phyloP scores from a whole-genome alignment of 2,329 filamentous ascomycete species.

The Drechslera avenae region DNA sequence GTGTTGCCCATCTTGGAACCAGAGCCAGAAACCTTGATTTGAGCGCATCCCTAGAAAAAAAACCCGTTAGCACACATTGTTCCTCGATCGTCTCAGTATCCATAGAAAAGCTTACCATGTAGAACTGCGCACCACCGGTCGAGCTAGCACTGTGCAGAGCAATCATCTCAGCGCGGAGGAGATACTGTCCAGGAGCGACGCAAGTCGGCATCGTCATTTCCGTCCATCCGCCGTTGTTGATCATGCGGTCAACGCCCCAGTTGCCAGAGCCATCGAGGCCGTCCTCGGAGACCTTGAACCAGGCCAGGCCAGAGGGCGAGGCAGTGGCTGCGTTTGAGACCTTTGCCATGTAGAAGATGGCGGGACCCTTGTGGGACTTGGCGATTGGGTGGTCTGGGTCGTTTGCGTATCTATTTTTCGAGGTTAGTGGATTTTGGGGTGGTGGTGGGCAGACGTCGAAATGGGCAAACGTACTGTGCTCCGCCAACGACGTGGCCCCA shows the following conservation, averaged over 20 bases:
- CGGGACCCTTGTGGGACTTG: constrained; percentile 54
- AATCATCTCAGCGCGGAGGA: constrained; percentile 54
- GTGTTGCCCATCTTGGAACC: constrained; percentile 25
- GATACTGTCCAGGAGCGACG: constrained; percentile 49
- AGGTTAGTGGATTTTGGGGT: neutral
- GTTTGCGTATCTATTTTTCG: constrained; percentile 40
- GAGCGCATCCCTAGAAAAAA: constrained; percentile 34
- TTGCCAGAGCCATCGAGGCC: constrained; percentile 47
- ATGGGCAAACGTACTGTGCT: constrained; percentile 46
- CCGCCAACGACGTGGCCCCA: constrained; percentile 63
- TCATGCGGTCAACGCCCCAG: constrained; percentile 59
- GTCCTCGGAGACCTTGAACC: constrained; percentile 52
- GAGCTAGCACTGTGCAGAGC: constrained; percentile 49
- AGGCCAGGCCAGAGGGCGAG: constrained; percentile 47
- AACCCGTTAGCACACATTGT: neutral
- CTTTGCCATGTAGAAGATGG: constrained; percentile 49
- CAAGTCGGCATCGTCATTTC: constrained; percentile 48
- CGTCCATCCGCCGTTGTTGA: constrained; percentile 54
- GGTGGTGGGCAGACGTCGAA: neutral
- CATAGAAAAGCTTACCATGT: constrained; percentile 27
- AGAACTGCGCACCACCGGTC: constrained; percentile 51
- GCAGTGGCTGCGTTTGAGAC: constrained; percentile 49
- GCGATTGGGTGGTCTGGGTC: constrained; percentile 56
- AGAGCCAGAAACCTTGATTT: constrained; percentile 41
- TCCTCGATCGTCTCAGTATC: neutral